Percentiles rank a stretch among this genome's conserved stretches.
These are phyloP conservation scores for Leishmania martiniquensis DNA, from an alignment of 208 protist genomes.

Conservation along the genomic window DNA sequence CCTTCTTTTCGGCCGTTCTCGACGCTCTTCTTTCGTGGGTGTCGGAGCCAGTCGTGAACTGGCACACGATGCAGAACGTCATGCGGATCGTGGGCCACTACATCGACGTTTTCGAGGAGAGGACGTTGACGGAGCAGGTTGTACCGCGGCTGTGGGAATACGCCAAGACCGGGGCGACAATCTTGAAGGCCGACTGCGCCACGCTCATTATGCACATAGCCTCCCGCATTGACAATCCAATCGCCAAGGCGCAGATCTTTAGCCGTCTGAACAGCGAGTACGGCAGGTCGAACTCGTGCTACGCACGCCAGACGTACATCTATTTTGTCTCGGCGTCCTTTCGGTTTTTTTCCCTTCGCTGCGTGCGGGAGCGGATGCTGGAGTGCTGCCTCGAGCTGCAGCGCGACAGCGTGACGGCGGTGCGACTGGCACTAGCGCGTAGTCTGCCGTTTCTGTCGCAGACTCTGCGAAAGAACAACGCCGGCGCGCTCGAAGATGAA, in stretches of 20 bases:
- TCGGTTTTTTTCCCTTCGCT: conserved; percentile 73
- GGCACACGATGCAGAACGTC: conserved; percentile 76
- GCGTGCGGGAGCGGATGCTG: conserved; percentile 83
- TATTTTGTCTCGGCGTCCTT: conserved; percentile 61
- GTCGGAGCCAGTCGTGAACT: conserved; percentile 49
- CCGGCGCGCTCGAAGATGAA: conserved; percentile 63
- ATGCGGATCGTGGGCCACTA: conserved; percentile 63
- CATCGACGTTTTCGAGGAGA: conserved; percentile 56
- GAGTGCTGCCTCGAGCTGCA: conserved; percentile 82
- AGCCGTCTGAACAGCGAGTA: conserved; percentile 87
- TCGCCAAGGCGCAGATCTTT: conserved; percentile 76
- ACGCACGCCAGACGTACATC: conserved; percentile 75
- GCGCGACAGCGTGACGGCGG: conserved; percentile 73
- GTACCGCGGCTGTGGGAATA: conserved; percentile 63
- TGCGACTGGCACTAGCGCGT: conserved; percentile 69
- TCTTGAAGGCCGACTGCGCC: conserved; percentile 69
- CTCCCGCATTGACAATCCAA: conserved; percentile 38
- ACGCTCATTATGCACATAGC: conserved; percentile 58
- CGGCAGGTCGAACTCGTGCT: conserved; percentile 63
- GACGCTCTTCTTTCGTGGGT: conserved; percentile 48
- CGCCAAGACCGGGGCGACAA: conserved; percentile 61
- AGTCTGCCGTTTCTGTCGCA: conserved; percentile 49
- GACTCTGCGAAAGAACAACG: conserved; percentile 37
- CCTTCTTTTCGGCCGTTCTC: conserved; percentile 65
- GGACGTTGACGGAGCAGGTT: conserved; percentile 64